Evolutionary conservation across 305 asterid genomes (phyloP).

Genomic region (Plantago rigida): DNA sequence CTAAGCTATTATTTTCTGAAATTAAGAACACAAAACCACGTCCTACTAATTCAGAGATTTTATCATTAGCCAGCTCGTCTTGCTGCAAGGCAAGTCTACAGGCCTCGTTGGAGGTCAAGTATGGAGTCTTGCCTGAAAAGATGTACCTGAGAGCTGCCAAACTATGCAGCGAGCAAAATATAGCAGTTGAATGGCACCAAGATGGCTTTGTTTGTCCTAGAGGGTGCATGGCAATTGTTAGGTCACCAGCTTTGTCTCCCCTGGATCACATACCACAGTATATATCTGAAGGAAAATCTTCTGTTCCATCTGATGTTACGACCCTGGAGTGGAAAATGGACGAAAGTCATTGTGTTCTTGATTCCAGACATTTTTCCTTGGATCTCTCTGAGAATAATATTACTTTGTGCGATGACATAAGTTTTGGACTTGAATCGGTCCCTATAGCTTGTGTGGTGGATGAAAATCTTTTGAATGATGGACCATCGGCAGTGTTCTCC

Average conservation of each 20-base stretch:
- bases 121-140: constrained; percentile 65
- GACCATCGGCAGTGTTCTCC: constrained; percentile 47
- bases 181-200: constrained; percentile 74
- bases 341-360: constrained; percentile 80
- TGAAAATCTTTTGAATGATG: constrained; percentile 79
- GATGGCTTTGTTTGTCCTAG: constrained; percentile 68
- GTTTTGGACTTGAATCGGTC: constrained; percentile 80
- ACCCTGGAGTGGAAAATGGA: constrained; percentile 75
- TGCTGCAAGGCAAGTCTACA: constrained; percentile 76
- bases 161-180: constrained; percentile 83
- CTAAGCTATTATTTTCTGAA: constrained; percentile 65
- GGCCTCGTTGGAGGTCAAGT: constrained; percentile 56
- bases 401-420: constrained; percentile 81
- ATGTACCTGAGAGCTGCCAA: constrained; percentile 83
- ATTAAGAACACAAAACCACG: constrained; percentile 63
- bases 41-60: constrained; percentile 67
- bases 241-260: constrained; percentile 37
- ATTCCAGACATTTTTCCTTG: constrained; percentile 66
- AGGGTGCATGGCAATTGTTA: constrained; percentile 49
- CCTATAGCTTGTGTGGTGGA: constrained; percentile 91
- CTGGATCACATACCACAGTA: constrained; percentile 38
- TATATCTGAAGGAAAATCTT: constrained; percentile 30
- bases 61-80: constrained; percentile 60
- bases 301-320: constrained; percentile 31
- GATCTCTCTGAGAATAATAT: constrained; percentile 74